These are phyloP conservation scores for Xylariales sp. DNA, from an alignment of 2,329 filamentous ascomycete genomes.

Conservation along the genomic window DNA sequence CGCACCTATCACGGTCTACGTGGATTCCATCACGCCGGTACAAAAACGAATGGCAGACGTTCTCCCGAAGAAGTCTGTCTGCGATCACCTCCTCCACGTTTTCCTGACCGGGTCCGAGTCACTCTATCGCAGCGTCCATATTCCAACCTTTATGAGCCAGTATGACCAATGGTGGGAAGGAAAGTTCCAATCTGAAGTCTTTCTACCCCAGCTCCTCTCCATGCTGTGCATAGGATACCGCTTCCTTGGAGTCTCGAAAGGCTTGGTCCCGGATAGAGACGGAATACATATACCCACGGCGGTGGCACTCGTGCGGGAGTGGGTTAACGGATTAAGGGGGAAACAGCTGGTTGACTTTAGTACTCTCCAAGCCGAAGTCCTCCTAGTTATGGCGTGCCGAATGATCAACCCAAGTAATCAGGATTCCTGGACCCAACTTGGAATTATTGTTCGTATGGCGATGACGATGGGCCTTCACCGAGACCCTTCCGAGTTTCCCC, in stretches of 20 bases:
- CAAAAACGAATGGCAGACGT: conserved; percentile 55
- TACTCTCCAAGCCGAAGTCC: conserved; percentile 49
- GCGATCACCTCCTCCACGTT: conserved; percentile 44
- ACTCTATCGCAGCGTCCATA: conserved; percentile 49
- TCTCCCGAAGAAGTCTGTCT: conserved; percentile 44
- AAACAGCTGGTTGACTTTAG: conserved; percentile 49
- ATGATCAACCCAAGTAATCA: conserved; percentile 45
- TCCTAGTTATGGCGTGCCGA: conserved; percentile 48
- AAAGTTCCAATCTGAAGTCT: conserved; percentile 40
- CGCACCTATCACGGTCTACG: conserved; percentile 50
- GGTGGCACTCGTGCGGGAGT: conserved; percentile 48
- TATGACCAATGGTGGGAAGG: conserved; percentile 50
- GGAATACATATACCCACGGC: conserved; percentile 55
- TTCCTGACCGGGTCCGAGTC: conserved; percentile 49
- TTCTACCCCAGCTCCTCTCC: conserved; percentile 49
- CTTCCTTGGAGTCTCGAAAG: conserved; percentile 46
- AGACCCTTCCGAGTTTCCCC: conserved; percentile 49
- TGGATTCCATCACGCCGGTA: conserved; percentile 55
- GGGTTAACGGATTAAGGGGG: conserved; percentile 47
- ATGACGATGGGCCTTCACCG: conserved; percentile 58
- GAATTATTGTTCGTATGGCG: conserved; percentile 50
- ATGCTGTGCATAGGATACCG: conserved; percentile 50
- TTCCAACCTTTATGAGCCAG: conserved; percentile 45
- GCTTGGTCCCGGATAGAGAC: conserved; percentile 47
- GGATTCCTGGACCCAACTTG: conserved; percentile 51